Evolutionary conservation across 1,284 basidiomycete species (phyloP).

Genomic region (Coniophora puteana): DNA sequence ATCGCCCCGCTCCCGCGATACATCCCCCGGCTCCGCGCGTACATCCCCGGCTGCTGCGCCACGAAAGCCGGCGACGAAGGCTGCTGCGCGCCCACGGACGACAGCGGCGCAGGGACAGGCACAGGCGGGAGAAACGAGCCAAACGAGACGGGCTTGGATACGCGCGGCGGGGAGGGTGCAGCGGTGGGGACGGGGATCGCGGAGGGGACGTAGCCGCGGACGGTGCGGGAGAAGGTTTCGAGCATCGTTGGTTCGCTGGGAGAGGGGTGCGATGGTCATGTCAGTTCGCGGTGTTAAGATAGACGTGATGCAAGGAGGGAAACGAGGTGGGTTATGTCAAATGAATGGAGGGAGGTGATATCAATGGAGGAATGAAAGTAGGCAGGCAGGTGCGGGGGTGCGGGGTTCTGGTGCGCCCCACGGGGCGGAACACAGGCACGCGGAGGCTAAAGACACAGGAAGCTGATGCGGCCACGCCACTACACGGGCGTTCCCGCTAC

Average conservation of each 20-base stretch:
- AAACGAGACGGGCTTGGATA: constrained; percentile 46
- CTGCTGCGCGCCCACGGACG: constrained; percentile 8
- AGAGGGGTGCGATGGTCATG: constrained; percentile 5
- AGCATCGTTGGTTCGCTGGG: constrained; percentile 44
- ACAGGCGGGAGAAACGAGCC: constrained; percentile 36
- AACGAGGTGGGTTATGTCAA: neutral
- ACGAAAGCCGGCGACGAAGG: constrained; percentile 4
- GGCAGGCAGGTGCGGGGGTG: constrained; percentile 16
- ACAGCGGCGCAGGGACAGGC: constrained; percentile 12
- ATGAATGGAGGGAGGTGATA: neutral
- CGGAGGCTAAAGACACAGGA: constrained; percentile 11
- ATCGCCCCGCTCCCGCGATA: constrained; percentile 5
- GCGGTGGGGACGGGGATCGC: constrained; percentile 46
- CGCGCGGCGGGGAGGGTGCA: constrained; percentile 43
- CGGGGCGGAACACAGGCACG: constrained; percentile 5
- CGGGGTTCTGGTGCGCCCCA: constrained; percentile 13
- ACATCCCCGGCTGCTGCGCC: neutral
- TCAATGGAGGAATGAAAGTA: neutral
- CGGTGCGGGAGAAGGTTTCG: constrained; percentile 45
- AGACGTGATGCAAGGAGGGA: neutral
- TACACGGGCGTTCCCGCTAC: neutral
- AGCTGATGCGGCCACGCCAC: constrained; percentile 11
- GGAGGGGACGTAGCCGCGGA: constrained; percentile 51
- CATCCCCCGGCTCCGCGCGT: constrained; percentile 5
- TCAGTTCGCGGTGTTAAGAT: constrained; percentile 15